Evolutionary conservation across 1,139 yeast genomes (phyloP).

Genomic region (Magnusiomyces ingens): DNA sequence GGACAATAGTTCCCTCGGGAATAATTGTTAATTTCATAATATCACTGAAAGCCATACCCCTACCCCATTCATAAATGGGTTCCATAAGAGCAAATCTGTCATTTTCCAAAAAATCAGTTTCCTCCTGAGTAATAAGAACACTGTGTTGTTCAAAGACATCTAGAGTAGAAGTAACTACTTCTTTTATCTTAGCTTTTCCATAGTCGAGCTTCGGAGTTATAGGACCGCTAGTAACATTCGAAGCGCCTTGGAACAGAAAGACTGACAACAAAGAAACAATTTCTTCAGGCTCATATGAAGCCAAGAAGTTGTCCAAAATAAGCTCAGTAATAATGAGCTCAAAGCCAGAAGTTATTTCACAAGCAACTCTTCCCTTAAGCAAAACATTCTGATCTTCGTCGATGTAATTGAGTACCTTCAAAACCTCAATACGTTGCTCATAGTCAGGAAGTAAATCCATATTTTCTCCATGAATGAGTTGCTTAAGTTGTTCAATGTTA

Average conservation of each 20-base stretch:
- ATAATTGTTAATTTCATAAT: slow-evolving; percentile 84
- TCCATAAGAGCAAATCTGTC: slow-evolving; percentile 86
- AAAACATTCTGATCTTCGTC: slow-evolving; percentile 71
- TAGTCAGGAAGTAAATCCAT: slow-evolving; percentile 88
- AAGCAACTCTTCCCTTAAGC: slow-evolving; percentile 89
- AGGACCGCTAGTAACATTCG: slow-evolving; percentile 36
- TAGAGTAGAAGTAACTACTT: slow-evolving; percentile 60
- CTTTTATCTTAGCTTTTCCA: slow-evolving; percentile 66
- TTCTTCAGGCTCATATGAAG: slow-evolving; percentile 92
- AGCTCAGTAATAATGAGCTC: slow-evolving; percentile 85
- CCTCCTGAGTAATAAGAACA: slow-evolving; percentile 75
- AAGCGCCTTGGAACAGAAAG: slow-evolving; percentile 86
- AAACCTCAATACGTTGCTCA: slow-evolving; percentile 75
- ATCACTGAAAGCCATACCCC: slow-evolving; percentile 85
- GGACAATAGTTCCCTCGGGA: slow-evolving; percentile 96
- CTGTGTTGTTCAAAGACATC: slow-evolving; percentile 60
- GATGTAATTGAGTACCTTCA: slow-evolving; percentile 67
- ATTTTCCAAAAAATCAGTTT: slow-evolving; percentile 72
- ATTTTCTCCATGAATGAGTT: slow-evolving; percentile 75
- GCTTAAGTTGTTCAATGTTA: slow-evolving; percentile 51
- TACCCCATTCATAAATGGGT: slow-evolving; percentile 97
- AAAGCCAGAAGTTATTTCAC: slow-evolving; percentile 83
- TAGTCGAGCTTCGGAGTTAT: slow-evolving; percentile 78
- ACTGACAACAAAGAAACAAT: slow-evolving; percentile 88
- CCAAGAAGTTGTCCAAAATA: slow-evolving; percentile 82